Evolutionary conservation across 1,284 basidiomycete species (phyloP).

Genomic region (Vanrija sp.): DNA sequence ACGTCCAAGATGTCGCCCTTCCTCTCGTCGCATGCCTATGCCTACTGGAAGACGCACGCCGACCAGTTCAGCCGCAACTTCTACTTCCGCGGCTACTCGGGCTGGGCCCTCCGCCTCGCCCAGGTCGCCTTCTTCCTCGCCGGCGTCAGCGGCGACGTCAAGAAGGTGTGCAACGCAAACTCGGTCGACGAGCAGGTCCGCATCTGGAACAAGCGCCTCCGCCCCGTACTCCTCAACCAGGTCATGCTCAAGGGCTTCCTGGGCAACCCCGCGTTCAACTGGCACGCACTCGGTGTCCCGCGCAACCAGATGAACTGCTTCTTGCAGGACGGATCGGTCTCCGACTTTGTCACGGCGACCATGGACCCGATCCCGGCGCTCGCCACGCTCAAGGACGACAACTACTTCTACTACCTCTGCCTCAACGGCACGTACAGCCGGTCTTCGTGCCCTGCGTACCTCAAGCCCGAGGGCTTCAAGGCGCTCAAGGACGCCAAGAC

Average conservation of each 20-base stretch:
- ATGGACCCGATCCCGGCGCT: slow-evolving; percentile 61
- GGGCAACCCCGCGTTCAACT: slow-evolving; percentile 65
- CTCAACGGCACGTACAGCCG: slow-evolving; percentile 64
- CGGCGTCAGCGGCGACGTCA: slow-evolving; percentile 59
- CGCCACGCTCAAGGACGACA: slow-evolving; percentile 57
- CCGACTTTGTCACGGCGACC: slow-evolving; percentile 61
- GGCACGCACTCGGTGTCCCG: slow-evolving; percentile 78
- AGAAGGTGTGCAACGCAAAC: slow-evolving; percentile 57
- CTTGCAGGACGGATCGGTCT: slow-evolving; percentile 60
- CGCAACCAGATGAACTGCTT: slow-evolving; percentile 69
- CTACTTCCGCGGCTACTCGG: slow-evolving; percentile 70
- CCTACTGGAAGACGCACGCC: slow-evolving; percentile 66
- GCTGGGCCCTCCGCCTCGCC: slow-evolving; percentile 65
- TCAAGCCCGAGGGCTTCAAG: slow-evolving; percentile 65
- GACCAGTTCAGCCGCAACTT: slow-evolving; percentile 63
- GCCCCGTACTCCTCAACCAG: slow-evolving; percentile 65
- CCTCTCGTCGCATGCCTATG: slow-evolving; percentile 58
- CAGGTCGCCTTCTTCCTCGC: slow-evolving; percentile 60
- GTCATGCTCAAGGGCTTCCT: slow-evolving; percentile 60
- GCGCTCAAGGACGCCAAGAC: slow-evolving; percentile 56
- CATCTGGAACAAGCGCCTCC: slow-evolving; percentile 64
- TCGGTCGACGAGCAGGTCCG: slow-evolving; percentile 61
- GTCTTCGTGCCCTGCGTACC: slow-evolving; percentile 67
- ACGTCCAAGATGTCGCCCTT: slow-evolving; percentile 65
- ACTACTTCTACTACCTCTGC: slow-evolving; percentile 67